Evolutionary conservation across 1,284 basidiomycete species (phyloP).

Genomic region (Ceratorhiza oryzae-sativae): DNA sequence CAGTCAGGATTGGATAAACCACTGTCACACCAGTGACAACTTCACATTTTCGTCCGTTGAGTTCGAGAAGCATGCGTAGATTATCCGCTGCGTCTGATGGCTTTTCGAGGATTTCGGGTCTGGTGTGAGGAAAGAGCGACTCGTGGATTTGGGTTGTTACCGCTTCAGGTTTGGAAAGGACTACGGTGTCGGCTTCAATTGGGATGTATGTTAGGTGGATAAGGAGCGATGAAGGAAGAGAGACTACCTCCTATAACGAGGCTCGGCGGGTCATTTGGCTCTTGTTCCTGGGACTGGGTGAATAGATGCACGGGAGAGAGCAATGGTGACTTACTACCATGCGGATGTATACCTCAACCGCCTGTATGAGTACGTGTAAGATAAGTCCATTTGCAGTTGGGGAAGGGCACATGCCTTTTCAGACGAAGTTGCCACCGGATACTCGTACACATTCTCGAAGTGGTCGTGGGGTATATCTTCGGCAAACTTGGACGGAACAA

Average conservation of each 20-base stretch:
- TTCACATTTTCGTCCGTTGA: slow-evolving; percentile 86
- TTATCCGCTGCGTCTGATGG: slow-evolving; percentile 84
- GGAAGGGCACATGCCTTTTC: slow-evolving; percentile 66
- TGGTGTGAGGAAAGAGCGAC: slow-evolving; percentile 56
- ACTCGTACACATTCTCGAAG: slow-evolving; percentile 85
- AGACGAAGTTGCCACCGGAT: slow-evolving; percentile 90
- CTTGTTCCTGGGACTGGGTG: slow-evolving; percentile 55
- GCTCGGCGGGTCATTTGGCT: slow-evolving; percentile 88
- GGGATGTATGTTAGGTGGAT: background rate
- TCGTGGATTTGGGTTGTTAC: slow-evolving; percentile 59
- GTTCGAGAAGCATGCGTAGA: slow-evolving; percentile 83
- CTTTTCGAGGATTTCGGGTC: slow-evolving; percentile 88
- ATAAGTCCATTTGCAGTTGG: background rate
- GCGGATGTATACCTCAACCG: slow-evolving; percentile 89
- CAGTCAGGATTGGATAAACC: slow-evolving; percentile 81
- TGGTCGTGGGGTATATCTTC: slow-evolving; percentile 77
- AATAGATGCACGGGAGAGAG: background rate
- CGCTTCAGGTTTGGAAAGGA: slow-evolving; percentile 77
- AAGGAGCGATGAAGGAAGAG: background rate
- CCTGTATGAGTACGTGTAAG: slow-evolving; percentile 51
- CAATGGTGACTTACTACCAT: slow-evolving; percentile 69
- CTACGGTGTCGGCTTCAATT: slow-evolving; percentile 83
- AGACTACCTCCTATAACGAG: slow-evolving; percentile 86
- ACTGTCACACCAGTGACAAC: slow-evolving; percentile 90
- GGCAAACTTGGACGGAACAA: slow-evolving; percentile 87